Base-by-base conservation (phyloP, 1,284 basidiomycete species). In the Malassezia psittaci region DNA sequence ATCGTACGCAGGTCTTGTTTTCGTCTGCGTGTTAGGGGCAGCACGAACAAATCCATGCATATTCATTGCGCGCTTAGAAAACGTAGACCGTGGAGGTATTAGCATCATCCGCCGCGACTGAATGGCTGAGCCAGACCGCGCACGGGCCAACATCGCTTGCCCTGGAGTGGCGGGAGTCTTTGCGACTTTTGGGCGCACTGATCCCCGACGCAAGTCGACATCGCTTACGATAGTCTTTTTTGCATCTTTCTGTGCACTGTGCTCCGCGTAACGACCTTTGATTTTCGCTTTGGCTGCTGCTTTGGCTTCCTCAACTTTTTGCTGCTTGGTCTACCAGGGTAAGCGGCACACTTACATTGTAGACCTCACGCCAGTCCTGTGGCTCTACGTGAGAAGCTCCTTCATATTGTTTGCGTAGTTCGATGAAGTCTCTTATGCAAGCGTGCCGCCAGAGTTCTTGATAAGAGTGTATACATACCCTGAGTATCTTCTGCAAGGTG, bases 191-290 rank as follows among this genome's bases (percentile, higher is more conserved):
- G 11, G 2, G 6, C 48, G 48, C 19, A 11, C 48, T 16, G 36
- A 34, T 10, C 15, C 18, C 9, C 19, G 48, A n/a, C 36, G 43
- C 32, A 57, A 39, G 7, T 44, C 19, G 8, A 49, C 35, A 37
- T 67, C 64, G 19, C 62, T 56, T 2, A 67, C 64, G 8, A 67
- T 59, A 10, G 65, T 42, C 51, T 63, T 62, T 34, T 65, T 69
- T 10, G 62, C 63, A 4, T 66, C 64, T 44, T 67, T 68, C 46
- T 62, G 63, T 6, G 65, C 66, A 9, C 60, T 50, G 48, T 65
- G 64, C 57, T 65, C 62, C 3, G 60, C 66, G 47, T 67, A 69
- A 24, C 66, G 65, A 16, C 63, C 62, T 54, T 65, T 65, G 59
- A 68, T 65, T 13, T 63, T 51, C 29, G 61, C 59, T 2, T 59